Evolutionary conservation across 345 rosid species (phyloP).

Genomic region (Salix arbutifolia): DNA sequence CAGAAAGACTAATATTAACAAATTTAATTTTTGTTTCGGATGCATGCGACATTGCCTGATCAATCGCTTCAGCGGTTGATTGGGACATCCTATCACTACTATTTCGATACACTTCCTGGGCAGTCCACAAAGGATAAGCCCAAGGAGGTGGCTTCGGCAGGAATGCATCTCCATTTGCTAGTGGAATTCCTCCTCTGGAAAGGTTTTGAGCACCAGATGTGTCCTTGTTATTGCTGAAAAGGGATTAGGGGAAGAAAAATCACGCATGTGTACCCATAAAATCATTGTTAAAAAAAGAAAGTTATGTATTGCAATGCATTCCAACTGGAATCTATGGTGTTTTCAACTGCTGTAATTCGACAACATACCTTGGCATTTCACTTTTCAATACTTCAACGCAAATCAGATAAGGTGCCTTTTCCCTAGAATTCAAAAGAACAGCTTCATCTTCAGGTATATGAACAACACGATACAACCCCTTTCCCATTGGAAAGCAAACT

Average conservation of each 20-base stretch:
- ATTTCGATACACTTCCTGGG: slow-evolving; percentile 92
- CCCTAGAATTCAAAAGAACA: slow-evolving; percentile 95
- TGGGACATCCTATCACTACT: slow-evolving; percentile 94
- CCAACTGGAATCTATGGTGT: background rate
- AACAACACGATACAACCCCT: slow-evolving; percentile 86
- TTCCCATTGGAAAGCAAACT: slow-evolving; percentile 97
- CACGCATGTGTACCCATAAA: slow-evolving; percentile 15
- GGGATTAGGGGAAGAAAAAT: slow-evolving; percentile 8
- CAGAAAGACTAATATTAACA: slow-evolving; percentile 61
- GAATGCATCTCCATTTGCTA: slow-evolving; percentile 96
- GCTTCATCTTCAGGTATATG: slow-evolving; percentile 99
- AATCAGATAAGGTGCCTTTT: slow-evolving; percentile 96
- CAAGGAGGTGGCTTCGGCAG: slow-evolving; percentile 97
- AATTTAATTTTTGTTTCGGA: slow-evolving; percentile 68
- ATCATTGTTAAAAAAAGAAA: background rate
- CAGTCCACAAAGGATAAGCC: slow-evolving; percentile 99
- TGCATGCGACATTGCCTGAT: slow-evolving; percentile 94
- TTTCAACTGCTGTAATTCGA: background rate
- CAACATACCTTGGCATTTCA: slow-evolving; percentile 65
- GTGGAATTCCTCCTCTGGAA: slow-evolving; percentile 94
- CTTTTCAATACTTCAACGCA: slow-evolving; percentile 86
- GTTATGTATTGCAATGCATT: background rate
- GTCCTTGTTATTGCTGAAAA: slow-evolving; percentile 64
- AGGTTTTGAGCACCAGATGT: slow-evolving; percentile 71
- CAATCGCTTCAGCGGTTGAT: slow-evolving; percentile 96